Evolutionary conservation across 345 rosid genomes (phyloP).

Genomic region (Brassica carinata): DNA sequence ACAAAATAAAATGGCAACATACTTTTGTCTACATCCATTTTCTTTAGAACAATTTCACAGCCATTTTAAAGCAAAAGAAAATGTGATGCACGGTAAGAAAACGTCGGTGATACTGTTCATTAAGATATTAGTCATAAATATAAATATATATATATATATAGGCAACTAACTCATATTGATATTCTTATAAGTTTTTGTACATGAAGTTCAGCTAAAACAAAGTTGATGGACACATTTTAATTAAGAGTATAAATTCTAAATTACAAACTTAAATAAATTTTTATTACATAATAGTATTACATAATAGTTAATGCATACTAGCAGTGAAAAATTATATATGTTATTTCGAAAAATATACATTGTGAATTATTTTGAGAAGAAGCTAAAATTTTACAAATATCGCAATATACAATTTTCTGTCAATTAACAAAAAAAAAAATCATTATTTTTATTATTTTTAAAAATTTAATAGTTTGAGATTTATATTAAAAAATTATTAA

Average conservation of each 20-base stretch:
- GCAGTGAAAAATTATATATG: background rate
- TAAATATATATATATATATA: background rate
- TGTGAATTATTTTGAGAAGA: background rate
- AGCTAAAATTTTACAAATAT: background rate
- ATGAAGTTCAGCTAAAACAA: background rate
- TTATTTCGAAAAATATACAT: background rate
- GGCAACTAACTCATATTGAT: background rate
- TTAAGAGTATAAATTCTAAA: background rate
- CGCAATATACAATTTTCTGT: background rate
- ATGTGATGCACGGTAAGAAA: background rate
- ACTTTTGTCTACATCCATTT: background rate
- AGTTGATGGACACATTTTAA: background rate
- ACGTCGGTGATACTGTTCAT: background rate
- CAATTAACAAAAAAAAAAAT: background rate
- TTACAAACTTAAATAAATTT: background rate
- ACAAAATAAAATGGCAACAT: slow-evolving; percentile 2
- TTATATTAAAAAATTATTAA: background rate
- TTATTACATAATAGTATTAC: background rate
- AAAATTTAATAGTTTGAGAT: background rate
- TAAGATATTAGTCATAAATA: background rate
- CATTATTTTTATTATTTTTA: background rate
- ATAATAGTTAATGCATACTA: background rate
- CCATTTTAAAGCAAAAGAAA: slow-evolving; percentile 4
- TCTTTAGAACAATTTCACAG: background rate
- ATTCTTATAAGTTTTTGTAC: background rate